phyloP scores from a whole-genome alignment of 768 basidiomycete genomes.

The Pleurotus pulmonarius region DNA sequence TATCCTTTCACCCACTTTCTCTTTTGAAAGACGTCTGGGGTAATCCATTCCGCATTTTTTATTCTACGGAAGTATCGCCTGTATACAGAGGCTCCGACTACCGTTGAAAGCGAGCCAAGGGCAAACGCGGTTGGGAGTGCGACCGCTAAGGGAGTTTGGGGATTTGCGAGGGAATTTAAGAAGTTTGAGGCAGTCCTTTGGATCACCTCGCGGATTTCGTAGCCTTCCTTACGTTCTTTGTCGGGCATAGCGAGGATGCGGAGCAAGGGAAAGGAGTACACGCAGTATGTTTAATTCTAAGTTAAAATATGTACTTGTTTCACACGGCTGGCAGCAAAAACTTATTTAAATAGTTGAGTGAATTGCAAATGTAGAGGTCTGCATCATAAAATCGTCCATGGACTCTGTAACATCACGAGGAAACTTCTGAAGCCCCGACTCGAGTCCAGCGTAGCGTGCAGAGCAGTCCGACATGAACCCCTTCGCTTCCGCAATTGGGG shows the following conservation, averaged over 20 bases:
- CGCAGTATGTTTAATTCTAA: no score
- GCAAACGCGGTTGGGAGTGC: slow-evolving; percentile 33
- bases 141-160: slow-evolving; percentile 18
- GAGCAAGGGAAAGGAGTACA: no score
- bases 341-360: no score
- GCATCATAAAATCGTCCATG: no score
- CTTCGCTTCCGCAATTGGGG: no score
- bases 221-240: neutral
- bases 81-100: slow-evolving; percentile 34
- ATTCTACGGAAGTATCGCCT: slow-evolving; percentile 56
- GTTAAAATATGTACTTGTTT: no score
- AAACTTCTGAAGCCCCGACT: no score
- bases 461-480: no score
- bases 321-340: no score
- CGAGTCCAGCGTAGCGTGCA: no score
- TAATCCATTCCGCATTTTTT: slow-evolving; percentile 64
- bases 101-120: slow-evolving; percentile 33
- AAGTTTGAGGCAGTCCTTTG: neutral
- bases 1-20: slow-evolving; percentile 73
- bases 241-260: neutral
- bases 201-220: neutral
- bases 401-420: no score
- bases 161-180: neutral
- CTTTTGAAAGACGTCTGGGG: slow-evolving; percentile 52
- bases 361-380: no score